Evolutionary conservation across 192 early-diverging fungal genomes (phyloP).

Genomic region (Coemansia sp.): DNA sequence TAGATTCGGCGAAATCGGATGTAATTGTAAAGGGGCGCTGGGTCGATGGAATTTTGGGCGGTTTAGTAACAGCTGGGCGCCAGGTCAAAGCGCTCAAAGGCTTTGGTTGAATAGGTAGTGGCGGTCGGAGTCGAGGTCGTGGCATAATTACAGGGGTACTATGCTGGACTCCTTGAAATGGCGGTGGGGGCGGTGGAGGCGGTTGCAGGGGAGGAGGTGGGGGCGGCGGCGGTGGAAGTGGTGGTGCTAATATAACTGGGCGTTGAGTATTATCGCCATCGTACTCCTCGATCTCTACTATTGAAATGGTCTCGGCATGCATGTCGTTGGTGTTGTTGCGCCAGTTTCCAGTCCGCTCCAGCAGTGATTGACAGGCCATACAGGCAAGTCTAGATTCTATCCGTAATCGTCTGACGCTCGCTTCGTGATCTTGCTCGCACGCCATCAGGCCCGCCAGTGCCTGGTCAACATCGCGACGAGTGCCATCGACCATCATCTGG

Average conservation of each 20-base stretch:
- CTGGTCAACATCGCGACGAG: neutral
- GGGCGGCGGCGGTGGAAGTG: neutral
- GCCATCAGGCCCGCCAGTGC: neutral
- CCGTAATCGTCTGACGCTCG: neutral
- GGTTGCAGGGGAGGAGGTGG: slow-evolving; percentile 9
- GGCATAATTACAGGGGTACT: neutral
- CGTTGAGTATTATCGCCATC: neutral
- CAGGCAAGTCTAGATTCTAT: neutral
- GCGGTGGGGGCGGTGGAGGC: neutral
- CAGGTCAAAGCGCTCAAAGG: neutral
- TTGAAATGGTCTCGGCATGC: neutral
- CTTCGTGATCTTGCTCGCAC: slow-evolving; percentile 1
- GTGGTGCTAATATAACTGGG: neutral
- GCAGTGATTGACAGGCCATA: neutral
- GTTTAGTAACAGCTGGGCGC: neutral
- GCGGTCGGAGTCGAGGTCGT: neutral
- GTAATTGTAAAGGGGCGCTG: slow-evolving; percentile 14
- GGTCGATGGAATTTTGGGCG: slow-evolving; percentile 5
- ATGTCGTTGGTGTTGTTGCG: neutral
- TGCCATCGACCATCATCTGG: slow-evolving; percentile 2
- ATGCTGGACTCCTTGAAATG: neutral
- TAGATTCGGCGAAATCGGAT: neutral
- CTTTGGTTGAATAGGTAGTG: neutral
- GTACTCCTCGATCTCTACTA: neutral
- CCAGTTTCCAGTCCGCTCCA: neutral